These are phyloP conservation scores for Rhododendron ovatum DNA, from an alignment of 148 eudicot genomes.

Conservation along the genomic window DNA sequence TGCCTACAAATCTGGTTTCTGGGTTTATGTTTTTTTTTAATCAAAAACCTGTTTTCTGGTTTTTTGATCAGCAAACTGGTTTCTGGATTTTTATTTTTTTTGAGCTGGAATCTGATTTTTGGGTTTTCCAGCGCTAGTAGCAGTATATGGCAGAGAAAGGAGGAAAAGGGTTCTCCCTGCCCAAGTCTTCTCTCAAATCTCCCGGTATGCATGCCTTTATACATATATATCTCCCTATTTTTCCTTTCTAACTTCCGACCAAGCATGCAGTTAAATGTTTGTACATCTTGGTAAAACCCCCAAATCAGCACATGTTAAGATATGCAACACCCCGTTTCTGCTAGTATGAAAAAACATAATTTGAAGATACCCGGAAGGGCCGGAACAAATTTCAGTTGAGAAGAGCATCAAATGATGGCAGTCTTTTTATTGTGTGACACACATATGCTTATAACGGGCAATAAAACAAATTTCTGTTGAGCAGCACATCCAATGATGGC, in stretches of 20 bases:
- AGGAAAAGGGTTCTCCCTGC: conserved; percentile 19
- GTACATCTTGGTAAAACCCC: not conserved
- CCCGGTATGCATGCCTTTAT: conserved; percentile 12
- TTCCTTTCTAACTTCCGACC: not conserved
- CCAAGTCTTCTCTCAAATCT: conserved; percentile 27
- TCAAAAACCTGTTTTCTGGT: not conserved
- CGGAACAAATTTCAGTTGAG: not conserved
- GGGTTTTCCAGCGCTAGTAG: not conserved
- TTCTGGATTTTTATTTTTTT: not conserved
- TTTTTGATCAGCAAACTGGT: not conserved
- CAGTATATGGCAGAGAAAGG: conserved; percentile 26
- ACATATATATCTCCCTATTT: not conserved
- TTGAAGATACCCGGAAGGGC: not conserved
- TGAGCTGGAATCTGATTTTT: not conserved
- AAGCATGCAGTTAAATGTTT: not conserved
- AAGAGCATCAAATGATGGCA: not conserved
- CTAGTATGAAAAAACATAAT: not conserved
- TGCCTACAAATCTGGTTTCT: no score
- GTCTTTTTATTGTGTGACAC: not conserved
- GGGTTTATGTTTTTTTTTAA: not conserved
- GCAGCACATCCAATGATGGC: not conserved
- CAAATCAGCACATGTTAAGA: not conserved
- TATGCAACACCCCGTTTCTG: not conserved
- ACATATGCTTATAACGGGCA: not conserved
- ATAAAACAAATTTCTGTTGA: not conserved